These are phyloP conservation scores for Colletotrichum filicis DNA, from an alignment of 2,329 filamentous ascomycete species.

Conservation along the genomic window DNA sequence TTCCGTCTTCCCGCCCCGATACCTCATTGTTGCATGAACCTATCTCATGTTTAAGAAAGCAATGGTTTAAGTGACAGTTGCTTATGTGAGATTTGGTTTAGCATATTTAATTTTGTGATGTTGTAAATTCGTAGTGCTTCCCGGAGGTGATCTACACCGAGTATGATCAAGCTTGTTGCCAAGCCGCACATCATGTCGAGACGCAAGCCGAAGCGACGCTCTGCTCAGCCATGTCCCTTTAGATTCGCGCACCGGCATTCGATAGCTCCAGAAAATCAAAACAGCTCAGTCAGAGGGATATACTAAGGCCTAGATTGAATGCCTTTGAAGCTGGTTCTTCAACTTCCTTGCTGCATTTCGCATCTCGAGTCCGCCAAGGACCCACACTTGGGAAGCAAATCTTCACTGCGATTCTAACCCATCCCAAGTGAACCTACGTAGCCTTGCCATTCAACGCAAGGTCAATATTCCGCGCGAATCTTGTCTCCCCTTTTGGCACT, in stretches of 20 bases:
- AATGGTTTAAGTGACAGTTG: not conserved
- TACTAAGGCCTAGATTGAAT: too few species aligned
- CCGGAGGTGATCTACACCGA: not conserved
- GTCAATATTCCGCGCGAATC: too few species aligned
- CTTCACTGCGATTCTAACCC: not conserved
- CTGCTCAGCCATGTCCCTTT: too few species aligned
- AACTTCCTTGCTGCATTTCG: not conserved
- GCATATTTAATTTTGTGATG: too few species aligned
- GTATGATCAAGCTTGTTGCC: not conserved
- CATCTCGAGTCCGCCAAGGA: too few species aligned
- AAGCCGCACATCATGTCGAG: conserved; percentile 11
- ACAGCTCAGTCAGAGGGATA: too few species aligned
- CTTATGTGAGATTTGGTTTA: not conserved
- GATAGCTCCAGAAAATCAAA: too few species aligned
- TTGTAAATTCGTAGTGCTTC: not conserved
- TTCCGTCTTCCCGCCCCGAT: not conserved
- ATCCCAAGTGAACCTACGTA: too few species aligned
- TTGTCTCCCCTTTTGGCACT: too few species aligned
- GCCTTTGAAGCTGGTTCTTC: not conserved
- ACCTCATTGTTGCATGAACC: conserved; percentile 9
- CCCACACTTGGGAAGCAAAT: too few species aligned
- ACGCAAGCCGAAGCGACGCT: conserved; percentile 14
- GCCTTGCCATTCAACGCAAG: too few species aligned
- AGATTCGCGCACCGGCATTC: too few species aligned
- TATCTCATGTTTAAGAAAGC: not conserved